Base-by-base conservation (phyloP, 202 grass and related monocot genomes). In the Digitaria exilis region DNA sequence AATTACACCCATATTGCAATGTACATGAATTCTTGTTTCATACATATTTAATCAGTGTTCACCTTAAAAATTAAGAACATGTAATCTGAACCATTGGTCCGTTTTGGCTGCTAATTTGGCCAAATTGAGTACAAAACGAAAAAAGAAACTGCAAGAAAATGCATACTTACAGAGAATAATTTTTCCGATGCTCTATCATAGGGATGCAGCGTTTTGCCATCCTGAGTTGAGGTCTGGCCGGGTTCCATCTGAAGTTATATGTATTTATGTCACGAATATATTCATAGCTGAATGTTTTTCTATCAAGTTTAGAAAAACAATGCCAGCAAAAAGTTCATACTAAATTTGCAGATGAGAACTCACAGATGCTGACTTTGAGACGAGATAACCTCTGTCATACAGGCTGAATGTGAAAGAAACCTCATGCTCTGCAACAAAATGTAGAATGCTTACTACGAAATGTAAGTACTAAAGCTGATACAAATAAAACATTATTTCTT, bases 351-450 rank as follows among this genome's bases (percentile, higher is more conserved):
- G 49, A 65, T 30, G 50, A 54, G 46, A 87, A 90, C 89, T 35
- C 64, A 98, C 96, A 86, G 82, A 75, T 72, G 85, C 65, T 73
- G 96, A 82, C 70, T 90, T 95, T 64, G 92, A 91, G 69, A 98
- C 88, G 57, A 89, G 87, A 84, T 98, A 98, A 75, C 96, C 92
- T 76, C 74, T 89, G 63, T 75, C 87, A 86, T 88, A 98, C 62
- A 95, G 88, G 84, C 78, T 98, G 80, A 98, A 87, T 45, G 85
- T 89, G 71, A 98, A 98, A 82, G 96, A 98, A 83, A 93, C 96
- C 52, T 98, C 96, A 68, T 87, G 75, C 52, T 93, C 93, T 98
- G 89, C 80, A 69, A 82, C 49, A 76, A 32, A 71, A 66, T 18
- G 6, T 60, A 61, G 31, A 90, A 37, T 66, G 21, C 7, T 65